Percentiles rank a stretch among this genome's conserved stretches.
These are phyloP conservation scores for Xylariaceae sp. DNA, from an alignment of 2,329 filamentous ascomycete species.

Conservation along the genomic window DNA sequence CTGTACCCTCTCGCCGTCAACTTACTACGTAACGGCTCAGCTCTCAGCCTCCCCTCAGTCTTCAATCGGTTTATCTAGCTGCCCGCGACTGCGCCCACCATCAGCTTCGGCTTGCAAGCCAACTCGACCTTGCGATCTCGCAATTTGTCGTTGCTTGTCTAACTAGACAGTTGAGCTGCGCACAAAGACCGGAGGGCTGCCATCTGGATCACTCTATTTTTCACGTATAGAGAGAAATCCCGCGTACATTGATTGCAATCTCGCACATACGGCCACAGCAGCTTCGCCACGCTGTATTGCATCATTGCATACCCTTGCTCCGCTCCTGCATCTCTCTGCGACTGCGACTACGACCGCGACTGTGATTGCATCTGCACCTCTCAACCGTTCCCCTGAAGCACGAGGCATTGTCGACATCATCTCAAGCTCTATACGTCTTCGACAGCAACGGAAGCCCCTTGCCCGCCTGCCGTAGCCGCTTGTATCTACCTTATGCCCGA, in stretches of 20 bases:
- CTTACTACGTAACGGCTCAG: too few relatives aligned
- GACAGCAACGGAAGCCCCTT: background rate
- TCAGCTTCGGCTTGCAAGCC: background rate
- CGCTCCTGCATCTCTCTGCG: slow-evolving; percentile 5
- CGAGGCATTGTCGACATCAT: background rate
- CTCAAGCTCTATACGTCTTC: background rate
- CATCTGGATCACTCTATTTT: background rate
- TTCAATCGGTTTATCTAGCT: slow-evolving; percentile 6
- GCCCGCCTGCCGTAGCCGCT: background rate
- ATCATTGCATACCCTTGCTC: background rate
- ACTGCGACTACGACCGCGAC: slow-evolving; percentile 7
- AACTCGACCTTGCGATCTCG: background rate
- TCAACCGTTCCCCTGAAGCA: background rate
- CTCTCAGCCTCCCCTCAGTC: too few relatives aligned
- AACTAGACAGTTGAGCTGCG: background rate
- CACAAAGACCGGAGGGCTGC: background rate
- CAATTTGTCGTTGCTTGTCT: background rate
- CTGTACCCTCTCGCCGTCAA: background rate
- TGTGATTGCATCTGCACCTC: background rate
- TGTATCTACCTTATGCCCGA: slow-evolving; percentile 5
- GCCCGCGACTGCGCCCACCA: background rate
- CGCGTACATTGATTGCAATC: slow-evolving; percentile 2
- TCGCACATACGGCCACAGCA: slow-evolving; percentile 8
- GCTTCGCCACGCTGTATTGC: slow-evolving; percentile 1
- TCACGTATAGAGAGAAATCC: background rate